These are phyloP conservation scores for Ophiostoma himal-ulmi DNA, from an alignment of 2,329 filamentous ascomycete genomes.

Conservation along the genomic window DNA sequence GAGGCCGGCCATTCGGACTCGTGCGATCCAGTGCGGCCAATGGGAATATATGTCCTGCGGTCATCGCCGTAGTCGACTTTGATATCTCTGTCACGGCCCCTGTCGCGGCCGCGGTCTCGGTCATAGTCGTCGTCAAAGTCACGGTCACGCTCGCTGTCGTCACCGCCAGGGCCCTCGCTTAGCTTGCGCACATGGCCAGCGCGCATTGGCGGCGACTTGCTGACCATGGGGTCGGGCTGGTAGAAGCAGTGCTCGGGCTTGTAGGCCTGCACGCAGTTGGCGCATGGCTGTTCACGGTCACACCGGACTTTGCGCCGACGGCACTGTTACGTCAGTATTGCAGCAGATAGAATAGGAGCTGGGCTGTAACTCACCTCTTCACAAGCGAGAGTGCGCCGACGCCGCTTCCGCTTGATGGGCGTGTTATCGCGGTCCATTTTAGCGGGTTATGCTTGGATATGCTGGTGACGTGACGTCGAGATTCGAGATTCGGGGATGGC, in stretches of 20 bases:
- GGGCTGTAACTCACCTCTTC: slow-evolving; percentile 29
- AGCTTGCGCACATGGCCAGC: slow-evolving; percentile 19
- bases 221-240: slow-evolving; percentile 25
- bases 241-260: slow-evolving; percentile 25
- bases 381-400: slow-evolving; percentile 35
- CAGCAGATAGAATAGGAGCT: not conserved
- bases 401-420: slow-evolving; percentile 25
- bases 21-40: slow-evolving; percentile 15
- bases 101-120: not conserved
- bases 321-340: slow-evolving; percentile 30
- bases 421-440: slow-evolving; percentile 19
- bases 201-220: slow-evolving; percentile 20
- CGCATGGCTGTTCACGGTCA: slow-evolving; percentile 38
- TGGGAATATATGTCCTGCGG: not conserved
- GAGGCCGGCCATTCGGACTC: slow-evolving; percentile 25
- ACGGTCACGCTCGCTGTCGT: slow-evolving; percentile 14
- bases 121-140: slow-evolving; percentile 10
- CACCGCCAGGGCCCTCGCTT: slow-evolving; percentile 19
- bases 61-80: slow-evolving; percentile 2
- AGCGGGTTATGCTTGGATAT: not conserved
- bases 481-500: not conserved
- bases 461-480: not conserved
- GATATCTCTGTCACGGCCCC: not conserved
- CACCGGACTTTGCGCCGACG: slow-evolving; percentile 43
- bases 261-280: slow-evolving; percentile 37